These are phyloP conservation scores for Phytopythium montanum DNA, from an alignment of 352 stramenopile genomes.

Conservation along the genomic window DNA sequence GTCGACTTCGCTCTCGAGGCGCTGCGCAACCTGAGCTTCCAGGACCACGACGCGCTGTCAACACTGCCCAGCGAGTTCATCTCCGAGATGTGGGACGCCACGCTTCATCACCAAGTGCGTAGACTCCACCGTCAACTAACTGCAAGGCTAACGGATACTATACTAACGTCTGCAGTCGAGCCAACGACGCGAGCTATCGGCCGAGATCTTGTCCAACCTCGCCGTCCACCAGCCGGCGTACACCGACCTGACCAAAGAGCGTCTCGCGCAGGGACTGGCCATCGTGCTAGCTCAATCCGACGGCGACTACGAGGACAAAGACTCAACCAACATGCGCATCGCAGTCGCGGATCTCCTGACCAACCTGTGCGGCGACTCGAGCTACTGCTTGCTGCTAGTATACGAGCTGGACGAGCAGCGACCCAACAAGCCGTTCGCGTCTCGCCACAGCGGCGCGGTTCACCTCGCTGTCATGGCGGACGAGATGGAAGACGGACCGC, in stretches of 20 bases:
- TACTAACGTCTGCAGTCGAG: background rate
- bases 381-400: constrained; percentile 48
- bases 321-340: constrained; percentile 24
- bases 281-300: constrained; percentile 24
- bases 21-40: constrained; percentile 47
- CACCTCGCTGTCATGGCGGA: constrained; percentile 55
- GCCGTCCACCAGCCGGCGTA: constrained; percentile 13
- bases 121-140: too few species aligned
- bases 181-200: constrained; percentile 25
- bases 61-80: constrained; percentile 18
- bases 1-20: constrained; percentile 35
- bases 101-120: constrained; percentile 15
- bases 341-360: constrained; percentile 50
- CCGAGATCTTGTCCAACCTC: constrained; percentile 43
- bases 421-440: constrained; percentile 19
- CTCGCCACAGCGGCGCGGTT: constrained; percentile 48
- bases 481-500: constrained; percentile 20
- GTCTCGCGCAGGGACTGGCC: constrained; percentile 25
- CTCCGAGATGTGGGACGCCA: constrained; percentile 20
- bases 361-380: constrained; percentile 53
- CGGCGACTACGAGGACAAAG: background rate
- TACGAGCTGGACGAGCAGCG: constrained; percentile 66
- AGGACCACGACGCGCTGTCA: constrained; percentile 4
- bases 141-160: too few species aligned
- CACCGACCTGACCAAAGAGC: constrained; percentile 19